phyloP scores from a whole-genome alignment of 805 yeast species.

The Candida orba region DNA sequence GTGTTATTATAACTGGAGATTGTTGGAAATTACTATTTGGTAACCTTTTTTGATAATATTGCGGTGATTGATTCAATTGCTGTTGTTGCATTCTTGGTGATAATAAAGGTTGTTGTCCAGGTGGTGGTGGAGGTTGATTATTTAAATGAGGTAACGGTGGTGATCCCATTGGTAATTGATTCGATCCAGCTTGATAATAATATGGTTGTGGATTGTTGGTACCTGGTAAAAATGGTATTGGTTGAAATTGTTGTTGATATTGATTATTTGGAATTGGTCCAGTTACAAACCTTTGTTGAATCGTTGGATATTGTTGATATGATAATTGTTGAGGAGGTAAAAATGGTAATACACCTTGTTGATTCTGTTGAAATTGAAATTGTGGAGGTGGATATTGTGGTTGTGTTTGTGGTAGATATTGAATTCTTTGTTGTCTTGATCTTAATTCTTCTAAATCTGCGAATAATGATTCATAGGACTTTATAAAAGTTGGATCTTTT shows the following conservation, averaged over 20 bases:
- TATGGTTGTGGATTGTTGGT: conserved; percentile 2
- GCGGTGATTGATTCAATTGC: conserved; percentile 6
- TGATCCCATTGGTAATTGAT: background rate
- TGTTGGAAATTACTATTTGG: background rate
- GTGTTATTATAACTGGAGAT: no score
- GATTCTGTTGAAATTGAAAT: conserved; percentile 8
- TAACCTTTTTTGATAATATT: conserved; percentile 9
- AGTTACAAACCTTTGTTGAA: conserved; percentile 1
- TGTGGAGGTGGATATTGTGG: conserved; percentile 6
- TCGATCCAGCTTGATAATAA: conserved; percentile 1
- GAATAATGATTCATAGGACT: conserved; percentile 46
- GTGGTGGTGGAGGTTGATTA: background rate
- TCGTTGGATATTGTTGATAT: no score
- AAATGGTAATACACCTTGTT: no score
- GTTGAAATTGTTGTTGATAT: conserved; percentile 9
- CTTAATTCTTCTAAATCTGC: conserved; percentile 27
- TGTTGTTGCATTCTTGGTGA: background rate
- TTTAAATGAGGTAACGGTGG: background rate
- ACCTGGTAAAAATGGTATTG: conserved; percentile 16
- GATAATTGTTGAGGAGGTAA: no score
- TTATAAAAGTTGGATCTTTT: conserved; percentile 32
- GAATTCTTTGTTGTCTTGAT: conserved; percentile 1
- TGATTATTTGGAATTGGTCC: conserved; percentile 7
- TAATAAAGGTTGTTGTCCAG: conserved; percentile 1
- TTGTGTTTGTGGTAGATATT: conserved; percentile 4